phyloP scores from a whole-genome alignment of 495 filamentous ascomycete genomes.

The Neurospora sp. region DNA sequence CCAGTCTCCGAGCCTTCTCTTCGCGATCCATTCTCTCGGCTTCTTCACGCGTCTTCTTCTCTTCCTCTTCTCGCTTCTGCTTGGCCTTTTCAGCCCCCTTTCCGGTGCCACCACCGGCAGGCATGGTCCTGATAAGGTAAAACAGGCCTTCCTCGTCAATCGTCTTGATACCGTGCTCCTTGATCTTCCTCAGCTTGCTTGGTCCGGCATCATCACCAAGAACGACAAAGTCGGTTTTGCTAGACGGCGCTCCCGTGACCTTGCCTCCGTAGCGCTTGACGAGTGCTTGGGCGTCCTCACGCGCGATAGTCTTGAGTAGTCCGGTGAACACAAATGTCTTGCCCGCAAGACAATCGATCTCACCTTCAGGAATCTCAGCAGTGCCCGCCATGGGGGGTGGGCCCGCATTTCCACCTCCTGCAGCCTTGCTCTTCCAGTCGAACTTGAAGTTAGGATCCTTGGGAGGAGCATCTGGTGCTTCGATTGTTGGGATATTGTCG shows the following conservation, averaged over 20 bases:
- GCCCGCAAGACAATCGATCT: conserved; percentile 86
- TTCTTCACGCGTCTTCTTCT: conserved; percentile 63
- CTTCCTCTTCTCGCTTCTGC: conserved; percentile 72
- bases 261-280: conserved; percentile 94
- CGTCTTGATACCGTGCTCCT: conserved; percentile 65
- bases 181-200: conserved; percentile 84
- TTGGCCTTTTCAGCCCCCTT: conserved; percentile 77
- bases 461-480: conserved; percentile 71
- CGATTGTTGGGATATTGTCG: conserved; percentile 72
- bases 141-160: conserved; percentile 92
- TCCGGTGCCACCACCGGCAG: conserved; percentile 75
- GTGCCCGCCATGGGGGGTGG: conserved; percentile 52
- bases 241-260: conserved; percentile 72
- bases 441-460: conserved; percentile 59
- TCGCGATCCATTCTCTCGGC: conserved; percentile 73
- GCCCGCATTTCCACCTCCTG: conserved; percentile 45
- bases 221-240: conserved; percentile 89
- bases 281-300: conserved; percentile 77
- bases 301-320: conserved; percentile 62
- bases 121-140: conserved; percentile 72
- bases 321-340: conserved; percentile 97
- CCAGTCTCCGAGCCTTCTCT: conserved; percentile 44
- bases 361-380: conserved; percentile 69
- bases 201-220: conserved; percentile 87
- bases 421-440: conserved; percentile 43